Conservation (phyloP, 148 eudicot genomes). For the Drosera capensis region DNA sequence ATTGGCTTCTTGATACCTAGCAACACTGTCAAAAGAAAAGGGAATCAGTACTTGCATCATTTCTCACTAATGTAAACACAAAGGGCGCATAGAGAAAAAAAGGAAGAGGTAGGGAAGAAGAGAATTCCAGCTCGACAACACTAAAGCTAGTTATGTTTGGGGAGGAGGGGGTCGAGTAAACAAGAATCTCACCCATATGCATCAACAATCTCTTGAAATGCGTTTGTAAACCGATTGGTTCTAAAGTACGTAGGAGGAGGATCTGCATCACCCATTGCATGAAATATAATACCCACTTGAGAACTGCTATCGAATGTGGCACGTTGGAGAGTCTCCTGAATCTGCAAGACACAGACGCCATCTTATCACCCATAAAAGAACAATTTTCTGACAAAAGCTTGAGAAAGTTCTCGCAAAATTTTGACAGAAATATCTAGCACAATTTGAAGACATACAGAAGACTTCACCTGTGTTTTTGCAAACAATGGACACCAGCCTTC, state of each 20-base stretch:
- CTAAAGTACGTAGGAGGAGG: constrained; percentile 95
- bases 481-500: constrained; percentile 99
- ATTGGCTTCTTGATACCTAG: constrained; percentile 93
- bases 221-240: constrained; percentile 75
- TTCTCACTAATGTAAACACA: not conserved
- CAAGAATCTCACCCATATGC: constrained; percentile 77
- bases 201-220: constrained; percentile 97
- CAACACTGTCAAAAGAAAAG: constrained; percentile 50
- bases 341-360: constrained; percentile 25
- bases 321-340: constrained; percentile 84
- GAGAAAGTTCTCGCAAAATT: too few relatives aligned
- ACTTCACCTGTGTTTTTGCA: constrained; percentile 85
- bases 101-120: not conserved
- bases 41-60: constrained; percentile 7
- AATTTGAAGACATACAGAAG: too few relatives aligned
- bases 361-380: constrained; percentile 1
- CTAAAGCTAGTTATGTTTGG: too few relatives aligned
- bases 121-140: too few relatives aligned
- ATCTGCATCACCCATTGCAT: constrained; percentile 70
- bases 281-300: constrained; percentile 94
- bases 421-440: too few relatives aligned
- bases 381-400: not conserved
- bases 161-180: not conserved
- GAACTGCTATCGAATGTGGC: constrained; percentile 94
- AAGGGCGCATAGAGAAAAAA: too few relatives aligned